Conservation (phyloP, 2,329 filamentous ascomycete species). For the Phoma herbarum region DNA sequence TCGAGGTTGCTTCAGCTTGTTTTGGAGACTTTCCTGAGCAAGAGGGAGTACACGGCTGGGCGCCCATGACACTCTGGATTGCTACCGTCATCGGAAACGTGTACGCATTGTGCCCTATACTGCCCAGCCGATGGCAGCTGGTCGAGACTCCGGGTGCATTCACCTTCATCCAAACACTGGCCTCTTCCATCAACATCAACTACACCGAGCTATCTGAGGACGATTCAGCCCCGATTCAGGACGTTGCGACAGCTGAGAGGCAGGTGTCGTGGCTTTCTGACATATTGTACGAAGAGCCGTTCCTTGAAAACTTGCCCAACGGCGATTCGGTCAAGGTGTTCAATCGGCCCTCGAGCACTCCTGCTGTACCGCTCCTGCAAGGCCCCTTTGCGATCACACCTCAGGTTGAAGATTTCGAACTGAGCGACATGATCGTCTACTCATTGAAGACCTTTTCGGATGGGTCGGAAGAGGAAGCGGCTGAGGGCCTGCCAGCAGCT, state of each 20-base stretch:
- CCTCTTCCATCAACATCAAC: constrained; percentile 82
- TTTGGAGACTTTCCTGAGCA: constrained; percentile 75
- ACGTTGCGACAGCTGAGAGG: constrained; percentile 57
- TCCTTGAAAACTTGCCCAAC: constrained; percentile 51
- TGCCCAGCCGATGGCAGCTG: constrained; percentile 84
- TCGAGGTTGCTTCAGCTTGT: constrained; percentile 89
- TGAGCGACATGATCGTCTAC: constrained; percentile 68
- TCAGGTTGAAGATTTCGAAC: constrained; percentile 62
- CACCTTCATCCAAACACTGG: constrained; percentile 81
- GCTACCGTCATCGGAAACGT: constrained; percentile 95
- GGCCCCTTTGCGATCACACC: constrained; percentile 66
- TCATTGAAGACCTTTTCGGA: constrained; percentile 59
- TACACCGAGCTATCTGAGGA: constrained; percentile 42
- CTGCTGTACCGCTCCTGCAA: constrained; percentile 67
- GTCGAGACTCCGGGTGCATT: constrained; percentile 54
- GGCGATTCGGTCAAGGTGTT: constrained; percentile 62
- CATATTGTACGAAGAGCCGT: constrained; percentile 59
- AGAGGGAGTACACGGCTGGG: constrained; percentile 75
- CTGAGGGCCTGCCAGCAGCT: constrained; percentile 63
- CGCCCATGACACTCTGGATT: constrained; percentile 94
- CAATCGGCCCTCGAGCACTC: constrained; percentile 61
- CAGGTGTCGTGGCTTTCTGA: constrained; percentile 67
- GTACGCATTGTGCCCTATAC: constrained; percentile 89
- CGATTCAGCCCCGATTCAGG: constrained; percentile 53
- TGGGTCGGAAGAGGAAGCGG: constrained; percentile 59